Evolutionary conservation across 441 rosid species (phyloP), one percentile per base, ranked within the genome.

Genomic region (Capsella rubella): DNA sequence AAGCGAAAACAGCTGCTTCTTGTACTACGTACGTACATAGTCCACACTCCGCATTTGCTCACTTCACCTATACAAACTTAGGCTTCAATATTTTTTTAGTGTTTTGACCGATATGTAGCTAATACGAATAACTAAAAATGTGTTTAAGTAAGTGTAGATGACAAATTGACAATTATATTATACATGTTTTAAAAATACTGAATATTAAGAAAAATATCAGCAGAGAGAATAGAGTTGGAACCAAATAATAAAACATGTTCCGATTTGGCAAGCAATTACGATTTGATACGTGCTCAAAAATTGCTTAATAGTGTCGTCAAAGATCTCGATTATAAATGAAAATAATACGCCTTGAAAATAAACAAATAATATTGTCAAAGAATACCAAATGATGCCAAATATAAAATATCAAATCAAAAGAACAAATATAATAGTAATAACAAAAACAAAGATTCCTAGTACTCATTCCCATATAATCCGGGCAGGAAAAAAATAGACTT

Each of bases 401-500:
- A 11, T 10, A 31, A 31, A 31, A 31, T 1, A 29, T 66, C 3
- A 6, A 21, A 60, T 34, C 9, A 21, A 37, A 47, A 60, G n/a
- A 34, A 34, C 0, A 9, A 2, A 6, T 21, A 46, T 14, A 21
- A 32, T 7, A 56, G 32, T 18, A 56, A 58, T 34, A 32, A 32
- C 4, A 59, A 72, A 72, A 72, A 64, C 59, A 65, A 73, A 64
- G 77, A 73, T 73, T 64, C 77, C 58, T 73, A 65, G 71, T 46
- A 73, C 52, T 34, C 63, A 31, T 53, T n/a, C 39, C 74, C 66
- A 50, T 51, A 13, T n/a, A 61, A 61, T 42, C 53, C 68, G 43
- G 52, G 51, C 25, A 5, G 4, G 13, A 13, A 31, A 55, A 1
- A 15, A 32, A 46, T 21, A 21, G 2, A 25, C 1, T 14, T 28